Evolutionary conservation across 2,329 filamentous ascomycete species (phyloP), one percentile per base, ranked within the genome.

Genomic region (Zasmidium citrigriseum): DNA sequence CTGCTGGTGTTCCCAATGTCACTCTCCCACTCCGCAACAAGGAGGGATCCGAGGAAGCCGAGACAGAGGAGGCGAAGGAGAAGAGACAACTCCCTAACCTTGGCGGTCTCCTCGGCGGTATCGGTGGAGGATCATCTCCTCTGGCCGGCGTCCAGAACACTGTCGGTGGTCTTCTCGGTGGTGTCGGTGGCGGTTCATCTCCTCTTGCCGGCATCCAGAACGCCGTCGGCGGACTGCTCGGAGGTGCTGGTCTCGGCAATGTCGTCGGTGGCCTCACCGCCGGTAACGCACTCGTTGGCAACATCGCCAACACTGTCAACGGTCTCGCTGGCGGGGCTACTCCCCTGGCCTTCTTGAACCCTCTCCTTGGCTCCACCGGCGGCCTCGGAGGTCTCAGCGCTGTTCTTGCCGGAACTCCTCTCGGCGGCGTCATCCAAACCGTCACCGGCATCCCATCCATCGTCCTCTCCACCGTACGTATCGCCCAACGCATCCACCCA

Each of bases 331-430:
- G 57, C 11, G 57, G 57, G 21, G 48, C 49, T 20, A 41, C 34
- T 22, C 47, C 10, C 20, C 52, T 12, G 20, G 16, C 14, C 23
- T 29, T 50, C 24, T 50, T 44, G 54, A 54, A 51, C 2, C 54
- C 54, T 7, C 54, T 60, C 16, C 47, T 46, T 20, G 29, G 45
- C 44, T 45, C 53, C 4, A 57, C 54, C 22, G 53, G 60, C 29
- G 51, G 52, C 14, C 41, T 58, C 18, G 46, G 53, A 18, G 54
- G 51, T 38, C 48, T 62, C 20, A 52, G 10, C 9, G 52, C 29
- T 46, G 52, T 34, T 34, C 38, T 54, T 29, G 41, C 38, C 7
- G 52, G 52, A 27, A 41, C 41, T 2, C 41, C 52, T 18, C 20
- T 22, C 20, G 50, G 50, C n/a, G 22, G 29, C 14, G 16, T 23